A percentile compares a stretch with the other conserved stretches of the same genome.
Conservation (phyloP, 768 basidiomycete species). For the Xerocomellus chrysenteron region DNA sequence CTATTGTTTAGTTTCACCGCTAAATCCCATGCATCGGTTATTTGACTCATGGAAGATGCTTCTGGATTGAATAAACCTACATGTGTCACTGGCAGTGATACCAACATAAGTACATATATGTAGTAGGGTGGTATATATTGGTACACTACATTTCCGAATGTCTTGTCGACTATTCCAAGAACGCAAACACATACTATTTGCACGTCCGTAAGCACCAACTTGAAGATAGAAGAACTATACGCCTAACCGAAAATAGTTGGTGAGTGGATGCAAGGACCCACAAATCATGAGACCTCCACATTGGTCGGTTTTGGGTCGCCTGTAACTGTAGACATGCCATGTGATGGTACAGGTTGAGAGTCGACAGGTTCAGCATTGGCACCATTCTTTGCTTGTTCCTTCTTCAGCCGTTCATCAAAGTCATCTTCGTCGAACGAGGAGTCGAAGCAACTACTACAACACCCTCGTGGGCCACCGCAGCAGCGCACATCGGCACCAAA, state of each 20-base stretch:
- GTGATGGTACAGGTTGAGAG: conserved; percentile 24
- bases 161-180: background rate
- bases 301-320: conserved; percentile 1
- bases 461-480: conserved; percentile 29
- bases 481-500: conserved; percentile 22
- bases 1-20: background rate
- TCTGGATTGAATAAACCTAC: background rate
- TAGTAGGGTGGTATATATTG: background rate
- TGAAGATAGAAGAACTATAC: background rate
- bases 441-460: conserved; percentile 28
- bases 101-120: background rate
- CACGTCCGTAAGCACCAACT: background rate
- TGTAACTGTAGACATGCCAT: conserved; percentile 16
- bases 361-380: conserved; percentile 9
- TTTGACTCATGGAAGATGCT: background rate
- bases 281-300: background rate
- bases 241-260: background rate
- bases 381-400: conserved; percentile 19
- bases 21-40: too few species aligned
- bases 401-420: conserved; percentile 31
- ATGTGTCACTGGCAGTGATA: background rate
- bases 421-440: conserved; percentile 30
- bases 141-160: background rate
- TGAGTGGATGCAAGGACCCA: background rate
- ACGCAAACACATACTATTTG: background rate